phyloP scores from a whole-genome alignment of 148 eudicot species.

The Arbutus unedo region DNA sequence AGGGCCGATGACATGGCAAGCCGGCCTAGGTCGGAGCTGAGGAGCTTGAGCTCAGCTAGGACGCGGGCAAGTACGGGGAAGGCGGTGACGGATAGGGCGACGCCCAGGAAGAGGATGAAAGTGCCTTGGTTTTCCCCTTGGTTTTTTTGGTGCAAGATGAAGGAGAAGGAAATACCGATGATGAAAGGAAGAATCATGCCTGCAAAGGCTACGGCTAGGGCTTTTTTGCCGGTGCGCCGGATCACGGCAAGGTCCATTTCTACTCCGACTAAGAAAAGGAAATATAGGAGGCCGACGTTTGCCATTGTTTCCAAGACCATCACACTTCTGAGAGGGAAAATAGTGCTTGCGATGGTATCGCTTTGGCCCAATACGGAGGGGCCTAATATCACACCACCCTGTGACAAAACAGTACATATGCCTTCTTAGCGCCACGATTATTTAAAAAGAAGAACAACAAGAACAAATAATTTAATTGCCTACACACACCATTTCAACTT shows the following conservation, averaged over 20 bases:
- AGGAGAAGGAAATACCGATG: conserved; percentile 44
- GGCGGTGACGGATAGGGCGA: conserved; percentile 64
- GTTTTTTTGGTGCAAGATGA: conserved; percentile 21
- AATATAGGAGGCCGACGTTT: conserved; percentile 64
- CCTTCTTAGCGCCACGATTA: background rate
- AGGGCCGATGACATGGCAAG: conserved; percentile 73
- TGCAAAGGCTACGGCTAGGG: conserved; percentile 53
- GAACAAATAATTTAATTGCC: background rate
- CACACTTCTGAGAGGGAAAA: conserved; percentile 62
- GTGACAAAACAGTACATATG: background rate
- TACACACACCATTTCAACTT: background rate
- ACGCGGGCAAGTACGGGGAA: conserved; percentile 73
- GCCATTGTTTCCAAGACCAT: conserved; percentile 79
- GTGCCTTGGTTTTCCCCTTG: conserved; percentile 29
- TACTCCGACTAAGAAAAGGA: conserved; percentile 67
- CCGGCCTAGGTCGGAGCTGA: conserved; percentile 59
- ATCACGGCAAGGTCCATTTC: conserved; percentile 60
- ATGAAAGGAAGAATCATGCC: conserved; percentile 62
- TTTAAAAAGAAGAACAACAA: background rate
- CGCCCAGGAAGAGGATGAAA: conserved; percentile 56
- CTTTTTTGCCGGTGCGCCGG: conserved; percentile 46
- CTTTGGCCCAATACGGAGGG: conserved; percentile 59
- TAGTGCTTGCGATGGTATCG: conserved; percentile 20
- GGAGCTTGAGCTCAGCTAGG: conserved; percentile 71
- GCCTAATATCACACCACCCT: conserved; percentile 74